Base-by-base conservation (phyloP, 768 basidiomycete genomes). In the Cantharellus anzutake region DNA sequence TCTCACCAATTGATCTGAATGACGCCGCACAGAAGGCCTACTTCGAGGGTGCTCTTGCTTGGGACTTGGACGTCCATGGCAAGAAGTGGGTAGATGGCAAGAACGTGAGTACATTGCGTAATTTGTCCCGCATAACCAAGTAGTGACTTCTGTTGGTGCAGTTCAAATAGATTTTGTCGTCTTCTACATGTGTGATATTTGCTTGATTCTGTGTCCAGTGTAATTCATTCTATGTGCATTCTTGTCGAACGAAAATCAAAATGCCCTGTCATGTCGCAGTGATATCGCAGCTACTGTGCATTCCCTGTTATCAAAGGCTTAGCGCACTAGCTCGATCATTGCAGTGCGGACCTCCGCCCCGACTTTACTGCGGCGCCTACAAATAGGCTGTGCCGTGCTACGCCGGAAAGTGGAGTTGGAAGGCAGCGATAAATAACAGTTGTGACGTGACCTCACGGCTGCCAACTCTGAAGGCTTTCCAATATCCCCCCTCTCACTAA, bases 81-180 rank as follows among this genome's bases (percentile, higher is more conserved):
- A 91, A 88, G 80, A 79, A 80, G 70, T 96, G 89, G 88, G 82
- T 73, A 56, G 92, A 93, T 73, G 87, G 87, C 64, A 89, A 89
- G 78, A 85, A 82, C 70, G 84, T 89, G 70, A 75, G 87, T 79
- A 20, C 7, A 57, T 35, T 5, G 16, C 39, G 39, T 41, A 14
- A 5, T 11, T 48, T 48, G 11, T 29, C 44, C 29, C 44, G 11
- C 44, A 11, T 48, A 48, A 48, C 29, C 44, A 29, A 48, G 44
- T 48, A 48, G 11, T 48, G 44, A 48, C 44, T 48, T 29, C 41
- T 42, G 5, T 38, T 39, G 35, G 34, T 42, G 14, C 41, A 57
- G 56, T 57, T 57, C 56, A 57, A 57, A 41, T 57, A 57, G 42
- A 14, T 11, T 55, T 11, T 35, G 11, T 11, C 52, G 14, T 55